Base-by-base conservation (phyloP, 2,329 filamentous ascomycete genomes). In the Exophiala lecanii-corni region DNA sequence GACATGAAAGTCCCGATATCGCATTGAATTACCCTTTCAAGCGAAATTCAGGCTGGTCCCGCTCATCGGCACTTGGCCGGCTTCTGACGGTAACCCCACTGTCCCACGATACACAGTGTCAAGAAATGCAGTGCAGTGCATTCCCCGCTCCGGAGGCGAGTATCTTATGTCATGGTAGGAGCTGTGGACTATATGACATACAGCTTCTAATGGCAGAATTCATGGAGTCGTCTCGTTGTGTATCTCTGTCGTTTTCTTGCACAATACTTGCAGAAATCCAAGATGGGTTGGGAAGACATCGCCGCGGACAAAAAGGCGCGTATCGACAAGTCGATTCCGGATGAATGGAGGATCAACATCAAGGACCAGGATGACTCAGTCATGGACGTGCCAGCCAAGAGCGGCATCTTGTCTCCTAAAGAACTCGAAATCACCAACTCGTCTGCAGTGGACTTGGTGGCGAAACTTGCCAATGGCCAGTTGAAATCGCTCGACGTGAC, bases 401-500 rank as follows among this genome's bases (percentile, higher is more conserved):
- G 41, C 15, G 53, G 48, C 4, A 13, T 55, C 12, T 34, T 55
- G 10, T 46, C 53, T 7, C 19, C 40, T 4, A 28, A 53, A 18
- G 53, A 55, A 34, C 41, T 54, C 12, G 41, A 43, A 15, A 54
- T 55, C 19, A 55, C 53, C 12, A 33, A 45, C 2, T 49, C 41
- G 12, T 36, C 49, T 13, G 53, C 47, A 9, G 45, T 46, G 10
- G 51, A 52, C 13, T 32, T 55, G 23, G 51, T 54, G 3, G 35
- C 41, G 10, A 48, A 49, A 34, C 28, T 45, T 7, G 36, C 36
- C 2, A 28, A 12, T 4, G 30, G 36, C 15, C 4, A 45, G 30
- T 20, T 39, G 36, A 39, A 33, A 32, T 39, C 31, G 13, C 9
- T 74, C 12, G 39, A 52, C 7, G 70, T 71, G 0, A 59, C 61